phyloP scores from a whole-genome alignment of 306 rosid species.

The Senna siamea region DNA sequence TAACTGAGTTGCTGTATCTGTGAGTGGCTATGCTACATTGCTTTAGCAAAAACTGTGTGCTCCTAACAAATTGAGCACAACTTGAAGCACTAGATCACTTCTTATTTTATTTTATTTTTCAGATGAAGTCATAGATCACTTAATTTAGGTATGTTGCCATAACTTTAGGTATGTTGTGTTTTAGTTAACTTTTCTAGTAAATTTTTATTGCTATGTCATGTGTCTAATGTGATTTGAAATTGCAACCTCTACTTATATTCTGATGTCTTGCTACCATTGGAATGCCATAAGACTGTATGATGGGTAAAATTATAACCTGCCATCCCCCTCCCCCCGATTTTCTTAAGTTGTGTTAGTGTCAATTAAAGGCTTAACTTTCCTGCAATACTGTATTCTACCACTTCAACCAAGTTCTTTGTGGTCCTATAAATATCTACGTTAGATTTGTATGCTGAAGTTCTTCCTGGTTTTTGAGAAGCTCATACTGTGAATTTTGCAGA shows the following conservation, averaged over 20 bases:
- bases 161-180: background rate
- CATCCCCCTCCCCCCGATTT: background rate
- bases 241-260: too few relatives aligned
- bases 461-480: slow-evolving; percentile 20
- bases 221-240: background rate
- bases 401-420: background rate
- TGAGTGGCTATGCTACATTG: background rate
- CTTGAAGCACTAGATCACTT: background rate
- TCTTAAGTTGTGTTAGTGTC: background rate
- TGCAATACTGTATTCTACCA: background rate
- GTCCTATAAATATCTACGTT: background rate
- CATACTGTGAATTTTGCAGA: slow-evolving; percentile 48
- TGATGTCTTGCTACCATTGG: too few relatives aligned
- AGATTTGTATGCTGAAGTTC: background rate
- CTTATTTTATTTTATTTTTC: too few relatives aligned
- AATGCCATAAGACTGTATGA: background rate
- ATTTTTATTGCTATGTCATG: background rate
- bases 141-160: slow-evolving; percentile 2
- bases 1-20: background rate
- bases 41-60: background rate
- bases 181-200: background rate
- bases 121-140: background rate
- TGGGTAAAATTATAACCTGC: background rate
- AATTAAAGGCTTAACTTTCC: too few relatives aligned
- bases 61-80: background rate